Conservation (phyloP, 805 yeast genomes). For the Kodamaea neixiangensis region DNA sequence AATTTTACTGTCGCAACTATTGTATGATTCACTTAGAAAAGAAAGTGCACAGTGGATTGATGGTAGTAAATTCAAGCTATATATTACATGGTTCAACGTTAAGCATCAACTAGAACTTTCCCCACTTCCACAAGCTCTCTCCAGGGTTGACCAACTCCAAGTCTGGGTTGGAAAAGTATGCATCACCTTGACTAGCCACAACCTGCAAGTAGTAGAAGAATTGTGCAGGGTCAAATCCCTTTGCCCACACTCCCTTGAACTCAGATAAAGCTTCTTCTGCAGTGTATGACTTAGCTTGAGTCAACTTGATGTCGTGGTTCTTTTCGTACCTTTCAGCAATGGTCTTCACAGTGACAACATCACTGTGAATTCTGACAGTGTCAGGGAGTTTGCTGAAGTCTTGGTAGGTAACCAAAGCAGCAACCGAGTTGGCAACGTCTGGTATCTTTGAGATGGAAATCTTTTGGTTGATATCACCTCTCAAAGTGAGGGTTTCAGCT, state of each 20-base stretch:
- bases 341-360: conserved; percentile 39
- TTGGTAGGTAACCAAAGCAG: conserved; percentile 16
- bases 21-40: no score
- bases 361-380: conserved; percentile 43
- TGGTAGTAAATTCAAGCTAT: no score
- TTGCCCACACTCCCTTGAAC: conserved; percentile 27
- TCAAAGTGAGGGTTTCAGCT: conserved; percentile 34
- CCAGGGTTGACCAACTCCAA: no score
- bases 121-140: no score
- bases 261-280: conserved; percentile 29
- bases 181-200: no score
- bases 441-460: conserved; percentile 35
- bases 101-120: no score
- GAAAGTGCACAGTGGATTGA: no score
- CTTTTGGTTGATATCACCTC: conserved; percentile 41
- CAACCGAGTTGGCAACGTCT: conserved; percentile 20
- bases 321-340: conserved; percentile 43
- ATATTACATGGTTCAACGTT: no score
- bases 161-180: no score
- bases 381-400: conserved; percentile 46
- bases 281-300: conserved; percentile 13
- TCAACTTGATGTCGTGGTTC: conserved; percentile 29
- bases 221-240: conserved; percentile 31
- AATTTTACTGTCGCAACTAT: no score
- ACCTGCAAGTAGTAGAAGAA: no score